Evolutionary conservation across 116 monocot genomes (phyloP).

Genomic region (Thalassia testudinum): DNA sequence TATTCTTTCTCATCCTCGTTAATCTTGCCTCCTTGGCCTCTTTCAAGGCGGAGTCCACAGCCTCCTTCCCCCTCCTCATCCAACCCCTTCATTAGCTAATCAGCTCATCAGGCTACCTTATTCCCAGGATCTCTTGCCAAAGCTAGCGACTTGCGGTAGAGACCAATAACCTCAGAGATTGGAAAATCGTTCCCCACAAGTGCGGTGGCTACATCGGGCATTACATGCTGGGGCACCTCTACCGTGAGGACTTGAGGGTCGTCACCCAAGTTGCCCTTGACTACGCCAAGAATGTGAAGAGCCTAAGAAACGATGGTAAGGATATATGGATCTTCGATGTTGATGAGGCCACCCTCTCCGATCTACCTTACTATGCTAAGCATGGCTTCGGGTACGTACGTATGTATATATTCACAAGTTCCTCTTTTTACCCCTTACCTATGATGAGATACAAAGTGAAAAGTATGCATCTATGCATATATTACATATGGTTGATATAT

Average conservation of each 20-base stretch:
- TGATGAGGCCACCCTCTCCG: constrained; percentile 61
- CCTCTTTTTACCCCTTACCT: no score
- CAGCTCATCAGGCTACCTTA: no score
- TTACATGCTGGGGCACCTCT: constrained; percentile 34
- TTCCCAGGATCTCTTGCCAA: constrained; percentile 14
- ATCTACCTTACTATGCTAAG: constrained; percentile 31
- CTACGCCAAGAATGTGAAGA: constrained; percentile 7
- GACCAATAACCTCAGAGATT: constrained; percentile 26
- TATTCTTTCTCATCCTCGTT: no score
- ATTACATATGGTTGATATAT: no score
- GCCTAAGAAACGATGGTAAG: constrained; percentile 1
- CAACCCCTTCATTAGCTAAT: no score
- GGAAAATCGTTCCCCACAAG: constrained; percentile 19
- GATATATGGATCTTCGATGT: constrained; percentile 50
- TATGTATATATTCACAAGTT: no score
- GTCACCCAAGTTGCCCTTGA: constrained; percentile 10
- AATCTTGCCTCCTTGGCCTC: no score
- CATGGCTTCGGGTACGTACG: constrained; percentile 26
- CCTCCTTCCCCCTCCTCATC: no score
- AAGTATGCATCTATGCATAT: no score
- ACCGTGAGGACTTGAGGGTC: constrained; percentile 10
- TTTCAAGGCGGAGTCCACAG: no score
- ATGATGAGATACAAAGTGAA: no score
- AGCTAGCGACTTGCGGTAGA: constrained; percentile 55
- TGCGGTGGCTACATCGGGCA: constrained; percentile 17